Evolutionary conservation across 73 alveolate genomes (phyloP), one percentile per base, ranked within the genome.

Genomic region (Blepharisma japonicum): DNA sequence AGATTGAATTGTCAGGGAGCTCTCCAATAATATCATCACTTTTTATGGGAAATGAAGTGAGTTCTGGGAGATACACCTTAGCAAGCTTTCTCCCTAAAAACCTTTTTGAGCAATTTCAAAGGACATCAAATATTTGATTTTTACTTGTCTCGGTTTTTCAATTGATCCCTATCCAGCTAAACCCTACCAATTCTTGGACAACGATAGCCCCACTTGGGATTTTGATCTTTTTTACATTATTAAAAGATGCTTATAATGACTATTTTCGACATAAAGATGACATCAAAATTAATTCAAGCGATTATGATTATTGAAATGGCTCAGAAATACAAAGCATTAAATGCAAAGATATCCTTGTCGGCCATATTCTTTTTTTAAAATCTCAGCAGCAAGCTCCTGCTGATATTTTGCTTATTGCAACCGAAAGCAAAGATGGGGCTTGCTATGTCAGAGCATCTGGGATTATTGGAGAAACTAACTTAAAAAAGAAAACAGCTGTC

Each of bases 381-480:
- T n/a, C 23, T 0, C 20, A 85, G 68, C 94, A 94, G 81, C 83
- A 89, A 54, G 86, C 92, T 68, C 97, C 97, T 7, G 94, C 96
- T 54, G 98, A 94, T 80, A 54, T 91, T 80, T 79, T 94, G n/a
- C 47, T 94, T 71, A 79, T 96, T 61, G 87, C 78, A 46, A 81
- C 96, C 68, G 77, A 87, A 47, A 89, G 86, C 71, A 77, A 84
- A 68, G 87, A 77, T 56, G 96, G 97, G 38, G 80, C 80, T 49
- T 91, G 95, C 79, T 95, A 71, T 61, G 94, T 97, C 8, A 99
- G 97, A 77, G 94, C 99, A 0, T 94, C 96, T 81, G 94, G 92
- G 78, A 81, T 98, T 55, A 98, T 94, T 86, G 99, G 99, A 55
- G 99, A 96, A 83, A 95, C 99, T 38, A 95, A 96, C 81, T 78